These are phyloP conservation scores for Aspergillus bertholletiae DNA, from an alignment of 495 filamentous ascomycete genomes.

Conservation along the genomic window DNA sequence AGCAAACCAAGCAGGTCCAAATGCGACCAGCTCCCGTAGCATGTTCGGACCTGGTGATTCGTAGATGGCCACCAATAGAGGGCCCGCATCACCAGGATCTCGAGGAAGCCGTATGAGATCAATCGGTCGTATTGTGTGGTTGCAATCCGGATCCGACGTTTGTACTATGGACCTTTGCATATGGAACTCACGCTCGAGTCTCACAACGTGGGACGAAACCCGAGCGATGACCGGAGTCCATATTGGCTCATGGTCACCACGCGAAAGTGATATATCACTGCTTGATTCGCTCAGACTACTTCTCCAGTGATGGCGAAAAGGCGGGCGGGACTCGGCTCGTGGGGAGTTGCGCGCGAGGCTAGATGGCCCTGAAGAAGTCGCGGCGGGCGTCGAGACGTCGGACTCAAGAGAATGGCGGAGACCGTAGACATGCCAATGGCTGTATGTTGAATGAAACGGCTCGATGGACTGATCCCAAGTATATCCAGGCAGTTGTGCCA, in stretches of 20 bases:
- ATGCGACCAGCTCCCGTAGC: constrained; percentile 63
- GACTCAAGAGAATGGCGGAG: constrained; percentile 40
- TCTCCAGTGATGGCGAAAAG: constrained; percentile 34
- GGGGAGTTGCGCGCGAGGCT: constrained; percentile 46
- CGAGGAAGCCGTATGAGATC: constrained; percentile 65
- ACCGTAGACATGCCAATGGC: constrained; percentile 67
- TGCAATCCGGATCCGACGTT: constrained; percentile 66
- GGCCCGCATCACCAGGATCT: constrained; percentile 58
- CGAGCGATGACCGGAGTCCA: constrained; percentile 64
- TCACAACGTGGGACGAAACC: constrained; percentile 72
- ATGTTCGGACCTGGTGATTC: constrained; percentile 74
- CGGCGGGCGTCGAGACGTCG: constrained; percentile 39
- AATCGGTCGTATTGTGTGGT: constrained; percentile 71
- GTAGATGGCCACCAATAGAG: constrained; percentile 71
- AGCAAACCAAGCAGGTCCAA: constrained; percentile 71
- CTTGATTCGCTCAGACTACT: constrained; percentile 48
- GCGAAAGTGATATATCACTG: constrained; percentile 42
- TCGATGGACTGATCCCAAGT: constrained; percentile 67
- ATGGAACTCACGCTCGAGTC: constrained; percentile 81
- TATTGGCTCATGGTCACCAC: constrained; percentile 37
- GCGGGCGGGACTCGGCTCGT: constrained; percentile 35
- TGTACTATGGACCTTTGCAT: constrained; percentile 67
- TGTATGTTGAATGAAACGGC: constrained; percentile 80
- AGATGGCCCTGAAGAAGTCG: constrained; percentile 44
- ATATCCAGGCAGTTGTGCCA: constrained; percentile 69